Conservation (phyloP, 2,329 filamentous ascomycete species). For the Macrophomina tecta region DNA sequence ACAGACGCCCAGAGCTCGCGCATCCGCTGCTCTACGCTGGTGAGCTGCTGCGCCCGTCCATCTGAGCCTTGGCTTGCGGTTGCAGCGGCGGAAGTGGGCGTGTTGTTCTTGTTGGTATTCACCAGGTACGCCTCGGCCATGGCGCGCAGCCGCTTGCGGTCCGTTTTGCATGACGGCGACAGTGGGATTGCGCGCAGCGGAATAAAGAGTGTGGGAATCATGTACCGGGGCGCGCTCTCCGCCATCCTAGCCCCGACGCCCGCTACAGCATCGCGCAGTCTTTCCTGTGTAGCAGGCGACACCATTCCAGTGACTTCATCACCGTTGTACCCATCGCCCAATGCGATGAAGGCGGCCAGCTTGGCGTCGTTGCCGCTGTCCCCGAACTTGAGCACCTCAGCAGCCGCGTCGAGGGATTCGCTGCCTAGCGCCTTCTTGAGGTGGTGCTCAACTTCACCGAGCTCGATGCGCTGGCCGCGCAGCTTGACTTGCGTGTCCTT, state of each 20-base stretch:
- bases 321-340: slow-evolving; percentile 3
- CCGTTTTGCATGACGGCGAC: slow-evolving; percentile 3
- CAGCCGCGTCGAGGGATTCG: slow-evolving; percentile 32
- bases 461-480: slow-evolving; percentile 53
- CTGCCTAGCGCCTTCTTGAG: slow-evolving; percentile 34
- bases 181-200: slow-evolving; percentile 2
- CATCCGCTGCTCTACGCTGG: not conserved
- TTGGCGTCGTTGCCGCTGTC: not conserved
- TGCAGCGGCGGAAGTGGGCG: not conserved
- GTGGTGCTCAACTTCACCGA: slow-evolving; percentile 55
- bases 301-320: not conserved
- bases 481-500: slow-evolving; percentile 48
- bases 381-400: slow-evolving; percentile 4
- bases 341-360: slow-evolving; percentile 4
- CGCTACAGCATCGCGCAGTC: not conserved
- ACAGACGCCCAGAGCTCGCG: slow-evolving; percentile 2
- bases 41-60: not conserved
- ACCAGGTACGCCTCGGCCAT: not conserved
- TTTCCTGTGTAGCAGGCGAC: not conserved
- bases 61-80: not conserved
- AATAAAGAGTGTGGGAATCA: not conserved
- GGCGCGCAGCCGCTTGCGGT: not conserved
- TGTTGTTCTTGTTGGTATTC: not conserved
- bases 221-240: slow-evolving; percentile 6
- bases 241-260: not conserved